Evolutionary conservation across 1,284 basidiomycete species (phyloP).

Genomic region (Dichomitus squalens): DNA sequence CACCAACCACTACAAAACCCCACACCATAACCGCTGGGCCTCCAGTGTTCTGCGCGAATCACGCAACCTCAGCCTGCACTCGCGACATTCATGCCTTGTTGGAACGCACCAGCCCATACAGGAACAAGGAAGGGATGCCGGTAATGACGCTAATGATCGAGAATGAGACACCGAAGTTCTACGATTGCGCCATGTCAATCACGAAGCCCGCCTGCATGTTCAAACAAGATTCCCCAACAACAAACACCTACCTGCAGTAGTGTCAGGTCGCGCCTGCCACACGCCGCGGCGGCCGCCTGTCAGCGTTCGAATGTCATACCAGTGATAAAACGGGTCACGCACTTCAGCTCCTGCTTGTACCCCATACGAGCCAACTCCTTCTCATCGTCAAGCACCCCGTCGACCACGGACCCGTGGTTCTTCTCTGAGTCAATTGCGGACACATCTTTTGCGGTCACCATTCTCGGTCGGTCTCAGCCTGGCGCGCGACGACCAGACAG

Average conservation of each 20-base stretch:
- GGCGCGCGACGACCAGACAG: background rate
- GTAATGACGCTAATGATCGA: constrained; percentile 76
- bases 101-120: constrained; percentile 61
- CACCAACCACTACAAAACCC: constrained; percentile 68
- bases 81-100: background rate
- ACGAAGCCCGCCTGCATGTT: background rate
- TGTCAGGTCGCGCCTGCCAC: constrained; percentile 57
- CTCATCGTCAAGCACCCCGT: constrained; percentile 45
- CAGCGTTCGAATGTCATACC: background rate
- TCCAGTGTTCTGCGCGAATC: constrained; percentile 56
- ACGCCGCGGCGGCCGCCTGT: background rate
- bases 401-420: constrained; percentile 1
- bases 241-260: constrained; percentile 53
- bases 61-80: constrained; percentile 12
- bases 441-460: background rate
- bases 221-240: background rate
- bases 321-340: constrained; percentile 17
- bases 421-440: constrained; percentile 10
- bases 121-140: constrained; percentile 65
- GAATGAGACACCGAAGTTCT: constrained; percentile 80
- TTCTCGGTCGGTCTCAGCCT: background rate
- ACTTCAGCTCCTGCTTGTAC: constrained; percentile 76
- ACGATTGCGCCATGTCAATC: constrained; percentile 5
- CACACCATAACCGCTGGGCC: constrained; percentile 76
- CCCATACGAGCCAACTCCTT: constrained; percentile 72